A percentile compares a stretch with the other conserved stretches of the same genome.
Conservation (phyloP, 805 yeast genomes). For the Spathaspora passalidarum region DNA sequence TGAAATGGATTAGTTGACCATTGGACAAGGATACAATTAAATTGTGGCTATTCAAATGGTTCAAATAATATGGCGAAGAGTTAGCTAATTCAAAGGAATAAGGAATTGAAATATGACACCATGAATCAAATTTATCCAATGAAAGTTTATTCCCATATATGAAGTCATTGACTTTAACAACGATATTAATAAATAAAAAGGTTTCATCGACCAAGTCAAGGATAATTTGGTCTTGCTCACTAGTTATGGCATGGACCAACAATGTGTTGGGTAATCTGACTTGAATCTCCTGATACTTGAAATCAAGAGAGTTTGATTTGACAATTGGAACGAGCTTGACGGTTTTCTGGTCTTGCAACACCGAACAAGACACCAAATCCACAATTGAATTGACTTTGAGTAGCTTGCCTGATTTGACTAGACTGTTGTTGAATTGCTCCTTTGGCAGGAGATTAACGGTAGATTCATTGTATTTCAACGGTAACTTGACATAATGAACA, state of each 20-base stretch:
- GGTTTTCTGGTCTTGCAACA: constrained; percentile 29
- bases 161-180: constrained; percentile 44
- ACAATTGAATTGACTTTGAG: constrained; percentile 20
- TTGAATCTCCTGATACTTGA: constrained; percentile 31
- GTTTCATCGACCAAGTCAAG: constrained; percentile 53
- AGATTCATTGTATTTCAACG: constrained; percentile 20
- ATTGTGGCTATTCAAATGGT: constrained; percentile 42
- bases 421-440: constrained; percentile 19
- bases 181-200: constrained; percentile 51
- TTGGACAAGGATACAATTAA: constrained; percentile 64
- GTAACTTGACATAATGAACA: constrained; percentile 16
- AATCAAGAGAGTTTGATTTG: constrained; percentile 30
- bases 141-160: constrained; percentile 15
- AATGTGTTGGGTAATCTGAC: constrained; percentile 23
- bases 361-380: constrained; percentile 26
- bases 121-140: constrained; percentile 39
- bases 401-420: constrained; percentile 21
- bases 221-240: constrained; percentile 22
- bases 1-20: constrained; percentile 69
- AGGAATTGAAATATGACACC: constrained; percentile 71
- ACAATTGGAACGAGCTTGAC: constrained; percentile 39
- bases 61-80: constrained; percentile 24
- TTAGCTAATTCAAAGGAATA: constrained; percentile 49
- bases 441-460: constrained; percentile 12
- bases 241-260: not conserved